Percentiles rank a stretch among this genome's conserved stretches.
These are phyloP conservation scores for Smittium culicis DNA, from an alignment of 371 early-diverging fungal species.

Conservation along the genomic window DNA sequence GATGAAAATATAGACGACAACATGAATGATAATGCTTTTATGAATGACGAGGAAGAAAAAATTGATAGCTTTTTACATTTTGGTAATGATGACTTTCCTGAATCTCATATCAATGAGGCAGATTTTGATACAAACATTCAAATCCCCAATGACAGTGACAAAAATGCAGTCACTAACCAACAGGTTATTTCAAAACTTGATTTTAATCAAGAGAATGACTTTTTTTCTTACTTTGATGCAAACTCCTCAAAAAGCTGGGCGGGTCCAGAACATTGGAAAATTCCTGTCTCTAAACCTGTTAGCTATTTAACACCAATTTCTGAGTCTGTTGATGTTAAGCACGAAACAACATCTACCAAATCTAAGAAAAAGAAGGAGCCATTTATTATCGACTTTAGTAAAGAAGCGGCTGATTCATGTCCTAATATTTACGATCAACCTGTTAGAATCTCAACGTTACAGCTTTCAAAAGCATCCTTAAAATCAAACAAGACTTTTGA, in stretches of 20 bases:
- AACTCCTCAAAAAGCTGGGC: conserved; percentile 77
- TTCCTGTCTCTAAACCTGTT: conserved; percentile 30
- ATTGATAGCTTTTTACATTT: conserved; percentile 15
- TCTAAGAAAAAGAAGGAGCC: conserved; percentile 26
- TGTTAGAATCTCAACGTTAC: conserved; percentile 34
- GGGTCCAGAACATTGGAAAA: conserved; percentile 87
- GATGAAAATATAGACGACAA: conserved; percentile 20
- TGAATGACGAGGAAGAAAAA: conserved; percentile 11
- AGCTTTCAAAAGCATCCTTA: conserved; percentile 34
- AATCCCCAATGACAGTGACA: conserved; percentile 12
- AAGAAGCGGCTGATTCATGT: conserved; percentile 19
- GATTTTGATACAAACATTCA: conserved; percentile 17
- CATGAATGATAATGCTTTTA: conserved; percentile 6
- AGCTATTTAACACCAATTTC: conserved; percentile 11
- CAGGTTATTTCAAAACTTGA: neutral
- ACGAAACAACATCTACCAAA: conserved; percentile 19
- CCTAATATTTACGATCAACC: conserved; percentile 60
- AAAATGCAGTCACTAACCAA: conserved; percentile 9
- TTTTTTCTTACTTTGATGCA: conserved; percentile 81
- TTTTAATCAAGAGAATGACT: conserved; percentile 38
- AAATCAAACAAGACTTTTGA: conserved; percentile 34
- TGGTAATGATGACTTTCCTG: conserved; percentile 9
- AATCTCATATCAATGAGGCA: conserved; percentile 10
- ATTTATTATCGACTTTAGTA: conserved; percentile 26
- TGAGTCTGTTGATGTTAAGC: conserved; percentile 6